Base-by-base conservation (phyloP, 2,329 filamentous ascomycete species). In the Xylariaceae sp. region DNA sequence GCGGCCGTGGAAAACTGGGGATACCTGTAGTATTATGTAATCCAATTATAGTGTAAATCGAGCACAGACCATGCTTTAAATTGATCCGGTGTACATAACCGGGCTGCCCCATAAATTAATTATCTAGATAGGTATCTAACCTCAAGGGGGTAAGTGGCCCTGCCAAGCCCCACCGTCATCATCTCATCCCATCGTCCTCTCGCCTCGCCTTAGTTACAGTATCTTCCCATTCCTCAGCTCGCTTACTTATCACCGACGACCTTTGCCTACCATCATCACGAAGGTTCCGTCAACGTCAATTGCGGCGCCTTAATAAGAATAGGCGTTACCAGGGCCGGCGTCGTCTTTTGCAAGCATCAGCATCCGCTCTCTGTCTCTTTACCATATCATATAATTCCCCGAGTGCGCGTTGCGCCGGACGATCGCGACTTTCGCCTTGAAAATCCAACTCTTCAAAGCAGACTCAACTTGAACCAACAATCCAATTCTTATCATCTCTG, bases 161-260 rank as follows among this genome's bases (percentile, higher is more conserved):
- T 43, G 41, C 50, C 31, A 32, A 44, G 30, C 8, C 31, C 8
- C 7, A 53, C 52, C 55, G 57, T 43, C 19, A 51, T 57, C 57
- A 48, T 44, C 30, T 50, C 47, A 54, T 48, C 54, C 12, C 54
- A 56, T 54, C 48, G 31, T 12, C 30, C 30, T 49, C 47, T 39
- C 48, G 19, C 19, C 19, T 19, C 19, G 19, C 19, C 19, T 51
- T 32, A 35, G 52, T 11, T 40, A 39, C 35, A 39, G 12, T 39
- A 19, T 26, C 50, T n/a, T 32, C 47, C 44, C 42, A 52, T 54
- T 60, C 56, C 41, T 41, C 46, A 43, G 51, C 47, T 29, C 49
- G 11, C 19, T 30, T 47, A 30, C 50, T 47, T 53, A 30, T 34
- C 11, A 37, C 41, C 43, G 48, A 44, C 30, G 50, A 7, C n/a